Conservation (phyloP, 148 eudicot genomes). For the Rhododendron ferrugineum region DNA sequence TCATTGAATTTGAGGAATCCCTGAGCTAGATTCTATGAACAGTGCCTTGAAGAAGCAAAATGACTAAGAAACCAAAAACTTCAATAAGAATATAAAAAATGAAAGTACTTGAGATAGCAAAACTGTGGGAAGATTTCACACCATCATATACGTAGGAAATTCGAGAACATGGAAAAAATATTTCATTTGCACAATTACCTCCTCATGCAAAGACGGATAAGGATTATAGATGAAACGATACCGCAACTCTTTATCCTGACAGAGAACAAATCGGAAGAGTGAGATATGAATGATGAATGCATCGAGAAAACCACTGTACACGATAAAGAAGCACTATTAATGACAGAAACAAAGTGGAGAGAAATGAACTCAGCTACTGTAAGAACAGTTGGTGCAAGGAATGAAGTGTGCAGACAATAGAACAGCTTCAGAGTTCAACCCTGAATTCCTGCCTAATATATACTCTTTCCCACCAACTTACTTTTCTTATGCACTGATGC, state of each 20-base stretch:
- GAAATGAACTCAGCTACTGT: neutral
- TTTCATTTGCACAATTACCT: conserved; percentile 42
- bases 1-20: conserved; percentile 30
- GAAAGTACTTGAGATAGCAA: neutral
- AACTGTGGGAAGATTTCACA: neutral
- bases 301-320: neutral
- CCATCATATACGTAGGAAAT: neutral
- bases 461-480: neutral
- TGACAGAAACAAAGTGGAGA: neutral
- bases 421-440: neutral
- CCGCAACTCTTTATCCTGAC: conserved; percentile 77
- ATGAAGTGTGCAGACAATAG: neutral
- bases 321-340: neutral
- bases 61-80: neutral
- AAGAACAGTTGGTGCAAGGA: neutral
- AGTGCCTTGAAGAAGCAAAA: conserved; percentile 15
- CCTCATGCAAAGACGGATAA: conserved; percentile 68
- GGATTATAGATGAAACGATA: conserved; percentile 85
- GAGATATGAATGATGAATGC: conserved; percentile 1
- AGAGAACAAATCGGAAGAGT: neutral
- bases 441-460: neutral
- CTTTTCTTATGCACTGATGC: neutral
- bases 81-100: neutral
- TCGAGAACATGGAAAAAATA: neutral
- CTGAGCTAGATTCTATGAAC: conserved; percentile 16